phyloP scores from a whole-genome alignment of 108 stramenopile genomes.

The Fragilaria crotonensis region DNA sequence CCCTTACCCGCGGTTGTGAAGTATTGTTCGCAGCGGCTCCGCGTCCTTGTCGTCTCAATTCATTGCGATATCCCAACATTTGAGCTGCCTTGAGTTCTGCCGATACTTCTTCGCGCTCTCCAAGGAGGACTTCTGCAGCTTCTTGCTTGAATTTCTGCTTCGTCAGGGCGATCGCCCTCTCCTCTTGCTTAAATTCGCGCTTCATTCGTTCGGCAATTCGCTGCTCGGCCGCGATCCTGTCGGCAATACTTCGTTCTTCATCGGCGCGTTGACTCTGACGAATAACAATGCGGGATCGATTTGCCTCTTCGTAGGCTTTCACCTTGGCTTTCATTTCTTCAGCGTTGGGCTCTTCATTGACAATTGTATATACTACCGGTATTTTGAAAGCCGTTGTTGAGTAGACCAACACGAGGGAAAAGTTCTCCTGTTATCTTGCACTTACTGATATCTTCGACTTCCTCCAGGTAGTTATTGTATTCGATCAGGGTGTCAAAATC shows the following conservation, averaged over 20 bases:
- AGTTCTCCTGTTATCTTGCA: neutral
- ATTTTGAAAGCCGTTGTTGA: neutral
- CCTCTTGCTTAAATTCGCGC: conserved; percentile 59
- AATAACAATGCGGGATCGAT: conserved; percentile 72
- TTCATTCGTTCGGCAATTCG: conserved; percentile 67
- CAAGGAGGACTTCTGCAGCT: conserved; percentile 70
- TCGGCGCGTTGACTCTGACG: conserved; percentile 83
- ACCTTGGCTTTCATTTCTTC: conserved; percentile 78
- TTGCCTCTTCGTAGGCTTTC: conserved; percentile 68
- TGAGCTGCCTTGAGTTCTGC: conserved; percentile 72
- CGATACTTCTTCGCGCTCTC: conserved; percentile 82
- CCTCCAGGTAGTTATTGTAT: conserved; percentile 88
- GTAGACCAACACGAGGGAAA: neutral
- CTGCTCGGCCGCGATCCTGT: conserved; percentile 78
- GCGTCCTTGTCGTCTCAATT: conserved; percentile 62
- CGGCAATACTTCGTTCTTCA: conserved; percentile 79
- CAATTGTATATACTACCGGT: conserved; percentile 55
- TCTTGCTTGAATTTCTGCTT: conserved; percentile 80
- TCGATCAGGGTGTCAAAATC: conserved; percentile 71
- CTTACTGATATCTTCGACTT: conserved; percentile 75
- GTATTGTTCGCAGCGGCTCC: conserved; percentile 42
- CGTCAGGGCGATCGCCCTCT: conserved; percentile 58
- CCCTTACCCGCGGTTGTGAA: conserved; percentile 54
- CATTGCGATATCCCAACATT: conserved; percentile 85
- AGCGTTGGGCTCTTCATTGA: conserved; percentile 84